A percentile compares a stretch with the other conserved stretches of the same genome.
Conservation (phyloP, 495 filamentous ascomycete genomes). For the Aspergillus nidulans region DNA sequence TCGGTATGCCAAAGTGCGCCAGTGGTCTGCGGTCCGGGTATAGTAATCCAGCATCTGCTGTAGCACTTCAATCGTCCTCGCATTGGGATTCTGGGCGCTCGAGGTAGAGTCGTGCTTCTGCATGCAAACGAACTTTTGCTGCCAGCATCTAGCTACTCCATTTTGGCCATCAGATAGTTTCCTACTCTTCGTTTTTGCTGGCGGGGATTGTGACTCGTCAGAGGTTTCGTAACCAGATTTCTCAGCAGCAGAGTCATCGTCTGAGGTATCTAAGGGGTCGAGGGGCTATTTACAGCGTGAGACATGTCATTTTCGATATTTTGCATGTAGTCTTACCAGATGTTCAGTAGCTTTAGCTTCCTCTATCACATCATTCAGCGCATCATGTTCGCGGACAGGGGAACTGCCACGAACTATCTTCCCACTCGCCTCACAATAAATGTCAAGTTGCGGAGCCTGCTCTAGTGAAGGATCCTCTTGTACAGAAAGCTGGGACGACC, state of each 20-base stretch:
- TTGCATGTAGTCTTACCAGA: constrained; percentile 36
- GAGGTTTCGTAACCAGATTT: constrained; percentile 21
- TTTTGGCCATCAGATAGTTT: constrained; percentile 9
- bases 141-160: constrained; percentile 28
- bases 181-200: constrained; percentile 33
- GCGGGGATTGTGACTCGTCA: constrained; percentile 14
- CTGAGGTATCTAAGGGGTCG: constrained; percentile 29
- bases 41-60: constrained; percentile 84
- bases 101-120: constrained; percentile 46
- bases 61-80: constrained; percentile 69
- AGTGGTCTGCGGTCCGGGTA: constrained; percentile 67
- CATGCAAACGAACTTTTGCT: constrained; percentile 66
- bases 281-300: constrained; percentile 32
- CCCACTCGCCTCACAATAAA: background rate
- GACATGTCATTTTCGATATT: background rate
- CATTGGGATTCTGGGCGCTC: constrained; percentile 57
- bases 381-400: constrained; percentile 32
- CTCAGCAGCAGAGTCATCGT: constrained; percentile 20
- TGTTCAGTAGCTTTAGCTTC: constrained; percentile 51
- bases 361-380: constrained; percentile 55
- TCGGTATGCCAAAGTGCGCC: constrained; percentile 75
- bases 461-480: background rate
- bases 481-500: constrained; percentile 13
- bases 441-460: background rate
- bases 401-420: background rate